These are phyloP conservation scores for Mucor irregularis DNA, from an alignment of 371 early-diverging fungal species.

Conservation along the genomic window DNA sequence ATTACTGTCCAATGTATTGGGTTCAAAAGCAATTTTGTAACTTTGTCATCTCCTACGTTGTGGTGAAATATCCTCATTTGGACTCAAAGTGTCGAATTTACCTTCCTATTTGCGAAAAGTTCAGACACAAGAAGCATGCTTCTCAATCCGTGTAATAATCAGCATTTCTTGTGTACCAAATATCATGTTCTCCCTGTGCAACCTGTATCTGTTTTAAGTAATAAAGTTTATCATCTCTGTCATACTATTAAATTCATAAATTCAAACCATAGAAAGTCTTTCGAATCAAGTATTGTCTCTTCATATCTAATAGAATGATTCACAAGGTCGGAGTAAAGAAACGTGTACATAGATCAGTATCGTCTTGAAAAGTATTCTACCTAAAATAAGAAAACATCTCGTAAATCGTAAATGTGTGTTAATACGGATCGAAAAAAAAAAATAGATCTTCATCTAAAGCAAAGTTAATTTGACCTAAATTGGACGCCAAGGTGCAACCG, in stretches of 20 bases:
- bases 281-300: too few species aligned
- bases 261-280: too few species aligned
- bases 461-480: not conserved
- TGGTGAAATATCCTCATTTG: slow-evolving; percentile 34
- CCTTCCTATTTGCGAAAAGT: slow-evolving; percentile 41
- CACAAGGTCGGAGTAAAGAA: too few species aligned
- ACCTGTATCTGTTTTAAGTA: not conserved
- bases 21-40: slow-evolving; percentile 36
- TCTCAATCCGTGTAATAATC: not conserved
- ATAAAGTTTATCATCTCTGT: too few species aligned
- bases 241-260: too few species aligned
- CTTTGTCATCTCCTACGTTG: slow-evolving; percentile 32
- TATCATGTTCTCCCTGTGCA: not conserved
- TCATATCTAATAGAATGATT: too few species aligned
- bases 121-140: slow-evolving; percentile 10
- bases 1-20: slow-evolving; percentile 33
- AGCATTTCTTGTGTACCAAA: not conserved
- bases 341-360: too few species aligned
- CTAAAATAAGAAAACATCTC: too few species aligned
- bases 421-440: too few species aligned
- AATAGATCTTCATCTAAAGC: too few species aligned
- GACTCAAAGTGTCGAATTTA: slow-evolving; percentile 26
- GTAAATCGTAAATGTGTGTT: too few species aligned
- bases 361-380: too few species aligned
- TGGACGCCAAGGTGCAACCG: not conserved